phyloP scores from a whole-genome alignment of 2,329 filamentous ascomycete genomes.

The Curvularia eragrostidis region DNA sequence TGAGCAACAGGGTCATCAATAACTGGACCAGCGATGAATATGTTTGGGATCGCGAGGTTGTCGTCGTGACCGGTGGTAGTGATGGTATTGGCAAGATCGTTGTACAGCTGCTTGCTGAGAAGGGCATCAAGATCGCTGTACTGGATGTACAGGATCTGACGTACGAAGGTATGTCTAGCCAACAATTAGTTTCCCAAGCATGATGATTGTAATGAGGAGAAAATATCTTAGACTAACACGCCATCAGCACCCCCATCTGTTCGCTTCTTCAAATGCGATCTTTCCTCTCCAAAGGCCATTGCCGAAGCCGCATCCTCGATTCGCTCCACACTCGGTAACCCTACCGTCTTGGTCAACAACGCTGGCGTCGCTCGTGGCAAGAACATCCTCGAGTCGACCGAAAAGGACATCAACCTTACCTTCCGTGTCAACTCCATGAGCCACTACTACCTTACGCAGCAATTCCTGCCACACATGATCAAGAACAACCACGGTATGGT shows the following conservation, averaged over 20 bases:
- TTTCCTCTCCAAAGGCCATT: slow-evolving; percentile 65
- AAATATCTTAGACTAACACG: slow-evolving; percentile 12
- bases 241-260: slow-evolving; percentile 59
- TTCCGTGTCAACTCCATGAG: slow-evolving; percentile 75
- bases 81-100: slow-evolving; percentile 74
- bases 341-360: slow-evolving; percentile 76
- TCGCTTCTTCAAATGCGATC: slow-evolving; percentile 74
- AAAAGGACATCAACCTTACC: slow-evolving; percentile 67
- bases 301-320: slow-evolving; percentile 60
- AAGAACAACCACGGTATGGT: slow-evolving; percentile 72
- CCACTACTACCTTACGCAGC: slow-evolving; percentile 70
- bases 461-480: slow-evolving; percentile 72
- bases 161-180: slow-evolving; percentile 52
- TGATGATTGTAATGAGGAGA: background rate
- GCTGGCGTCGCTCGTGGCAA: slow-evolving; percentile 69
- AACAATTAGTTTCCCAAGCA: background rate
- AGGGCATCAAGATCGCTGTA: slow-evolving; percentile 71
- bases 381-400: slow-evolving; percentile 64
- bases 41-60: slow-evolving; percentile 72
- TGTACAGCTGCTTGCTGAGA: slow-evolving; percentile 69
- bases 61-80: slow-evolving; percentile 76
- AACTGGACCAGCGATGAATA: slow-evolving; percentile 63
- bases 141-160: slow-evolving; percentile 71
- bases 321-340: slow-evolving; percentile 64
- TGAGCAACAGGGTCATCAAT: slow-evolving; percentile 60